Evolutionary conservation across 176 grass and related monocot genomes (phyloP).

Genomic region (Zea mays): Zm-B73-REFERENCE-NAM-5.0 NC_050097.1:215030501-215031000

Average conservation of each 20-base stretch:
- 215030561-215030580: conserved; percentile 81
- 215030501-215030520: conserved; percentile 95
- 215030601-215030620: conserved; percentile 23
- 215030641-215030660: conserved; percentile 20
- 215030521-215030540: conserved; percentile 90
- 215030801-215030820: conserved; percentile 49
- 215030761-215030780: conserved; percentile 54
- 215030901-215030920: conserved; percentile 7
- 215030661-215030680: conserved; percentile 1
- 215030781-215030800: conserved; percentile 25
- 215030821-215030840: conserved; percentile 52
- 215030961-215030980: neutral
- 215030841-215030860: conserved; percentile 60
- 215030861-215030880: conserved; percentile 54
- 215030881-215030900: conserved; percentile 23
- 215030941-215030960: conserved; percentile 2
- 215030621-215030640: conserved; percentile 10
- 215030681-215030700: conserved; percentile 1
- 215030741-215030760: conserved; percentile 58
- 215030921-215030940: conserved; percentile 13
- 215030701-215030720: conserved; percentile 90
- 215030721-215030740: conserved; percentile 65
- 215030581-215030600: conserved; percentile 90
- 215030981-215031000: neutral
- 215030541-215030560: conserved; percentile 71